Evolutionary conservation across 2,329 filamentous ascomycete genomes (phyloP).

Genomic region (Akanthomyces lecanii): DNA sequence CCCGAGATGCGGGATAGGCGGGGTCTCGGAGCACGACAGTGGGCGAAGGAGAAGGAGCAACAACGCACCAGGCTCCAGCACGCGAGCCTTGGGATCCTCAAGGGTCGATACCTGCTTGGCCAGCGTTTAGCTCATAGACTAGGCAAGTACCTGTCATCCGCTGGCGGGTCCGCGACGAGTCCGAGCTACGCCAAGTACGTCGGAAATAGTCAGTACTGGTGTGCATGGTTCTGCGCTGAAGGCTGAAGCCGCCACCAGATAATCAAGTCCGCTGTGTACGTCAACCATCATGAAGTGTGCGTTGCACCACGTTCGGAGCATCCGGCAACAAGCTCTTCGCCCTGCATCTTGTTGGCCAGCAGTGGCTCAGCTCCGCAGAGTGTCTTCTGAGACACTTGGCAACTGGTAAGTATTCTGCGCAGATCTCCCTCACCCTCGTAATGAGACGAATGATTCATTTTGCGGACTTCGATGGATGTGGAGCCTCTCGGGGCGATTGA

Average conservation of each 20-base stretch:
- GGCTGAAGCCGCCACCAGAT: too few relatives aligned
- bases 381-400: neutral
- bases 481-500: conserved; percentile 2
- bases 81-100: neutral
- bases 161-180: neutral
- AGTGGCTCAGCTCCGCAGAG: neutral
- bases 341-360: neutral
- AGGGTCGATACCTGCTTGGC: neutral
- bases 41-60: neutral
- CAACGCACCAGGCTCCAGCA: neutral
- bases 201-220: too few relatives aligned
- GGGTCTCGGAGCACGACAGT: conserved; percentile 8
- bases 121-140: neutral
- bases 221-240: too few relatives aligned
- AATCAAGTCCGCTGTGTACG: too few relatives aligned
- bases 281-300: too few relatives aligned
- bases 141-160: neutral
- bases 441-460: neutral
- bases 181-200: neutral
- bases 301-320: neutral
- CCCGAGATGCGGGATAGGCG: conserved; percentile 13
- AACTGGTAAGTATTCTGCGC: neutral
- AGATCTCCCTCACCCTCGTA: neutral
- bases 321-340: neutral
- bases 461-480: conserved; percentile 3